A percentile compares a stretch with the other conserved stretches of the same genome.
Evolutionary conservation across 768 basidiomycete species (phyloP).

Genomic region (Leccinum imitatum): DNA sequence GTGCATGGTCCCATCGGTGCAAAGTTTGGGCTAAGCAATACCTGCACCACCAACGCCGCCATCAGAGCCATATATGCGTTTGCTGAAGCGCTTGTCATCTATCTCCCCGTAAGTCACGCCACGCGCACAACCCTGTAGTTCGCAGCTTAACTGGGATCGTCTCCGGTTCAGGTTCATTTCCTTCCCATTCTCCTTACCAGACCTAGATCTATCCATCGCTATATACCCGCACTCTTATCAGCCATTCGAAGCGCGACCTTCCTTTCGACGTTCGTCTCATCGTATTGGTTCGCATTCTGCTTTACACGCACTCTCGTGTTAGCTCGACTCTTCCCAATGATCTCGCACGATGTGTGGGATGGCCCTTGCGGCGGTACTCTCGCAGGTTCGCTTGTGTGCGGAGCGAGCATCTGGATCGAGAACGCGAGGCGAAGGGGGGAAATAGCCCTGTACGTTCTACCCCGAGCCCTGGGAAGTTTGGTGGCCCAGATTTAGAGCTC

Average conservation of each 20-base stretch:
- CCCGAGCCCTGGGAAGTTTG: slow-evolving; percentile 62
- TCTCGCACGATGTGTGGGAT: slow-evolving; percentile 81
- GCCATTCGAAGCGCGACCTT: slow-evolving; percentile 68
- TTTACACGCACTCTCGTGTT: slow-evolving; percentile 62
- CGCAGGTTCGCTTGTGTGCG: slow-evolving; percentile 67
- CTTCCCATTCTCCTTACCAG: slow-evolving; percentile 62
- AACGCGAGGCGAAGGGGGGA: slow-evolving; percentile 70
- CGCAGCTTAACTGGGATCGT: slow-evolving; percentile 8
- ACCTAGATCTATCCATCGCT: slow-evolving; percentile 48
- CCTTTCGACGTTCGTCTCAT: slow-evolving; percentile 67
- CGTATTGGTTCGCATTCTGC: slow-evolving; percentile 72
- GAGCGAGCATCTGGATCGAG: slow-evolving; percentile 78
- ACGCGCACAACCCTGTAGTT: neutral
- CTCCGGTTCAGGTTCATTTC: slow-evolving; percentile 56
- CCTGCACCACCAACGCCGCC: slow-evolving; percentile 58
- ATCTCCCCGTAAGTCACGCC: slow-evolving; percentile 60
- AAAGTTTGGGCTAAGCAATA: slow-evolving; percentile 46
- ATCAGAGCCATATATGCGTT: slow-evolving; percentile 59
- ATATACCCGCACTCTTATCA: slow-evolving; percentile 44
- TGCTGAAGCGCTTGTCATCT: slow-evolving; percentile 59
- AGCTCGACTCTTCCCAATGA: slow-evolving; percentile 59
- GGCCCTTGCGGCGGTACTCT: slow-evolving; percentile 70
- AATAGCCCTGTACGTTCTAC: slow-evolving; percentile 78
- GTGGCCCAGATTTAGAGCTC: slow-evolving; percentile 38
- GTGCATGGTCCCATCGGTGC: slow-evolving; percentile 60